phyloP scores from a whole-genome alignment of 2,329 filamentous ascomycete genomes.

The Calonectria ilicicola region DNA sequence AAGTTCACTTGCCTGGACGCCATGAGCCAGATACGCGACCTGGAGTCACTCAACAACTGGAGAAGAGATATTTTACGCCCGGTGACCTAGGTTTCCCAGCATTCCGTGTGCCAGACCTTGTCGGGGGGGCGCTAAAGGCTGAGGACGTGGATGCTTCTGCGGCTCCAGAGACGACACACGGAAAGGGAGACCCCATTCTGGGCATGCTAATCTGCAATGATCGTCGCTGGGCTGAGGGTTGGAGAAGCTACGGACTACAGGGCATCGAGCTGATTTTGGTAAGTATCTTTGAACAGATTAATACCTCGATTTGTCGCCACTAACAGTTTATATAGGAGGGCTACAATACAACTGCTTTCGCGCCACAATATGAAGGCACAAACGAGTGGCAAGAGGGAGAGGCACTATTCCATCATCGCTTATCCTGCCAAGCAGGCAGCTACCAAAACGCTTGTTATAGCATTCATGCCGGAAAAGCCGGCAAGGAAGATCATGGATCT shows the following conservation, averaged over 20 bases:
- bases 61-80: constrained; percentile 66
- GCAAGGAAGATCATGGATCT: constrained; percentile 55
- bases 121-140: constrained; percentile 45
- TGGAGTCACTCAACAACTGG: constrained; percentile 63
- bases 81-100: constrained; percentile 65
- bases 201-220: constrained; percentile 69
- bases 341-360: constrained; percentile 64
- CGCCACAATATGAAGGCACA: constrained; percentile 54
- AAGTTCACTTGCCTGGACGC: constrained; percentile 66
- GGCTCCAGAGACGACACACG: background rate
- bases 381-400: constrained; percentile 56
- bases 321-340: constrained; percentile 43
- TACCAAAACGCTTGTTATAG: constrained; percentile 66
- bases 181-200: constrained; percentile 62
- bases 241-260: constrained; percentile 61
- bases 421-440: constrained; percentile 64
- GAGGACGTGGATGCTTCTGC: constrained; percentile 39
- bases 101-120: constrained; percentile 61
- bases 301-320: background rate
- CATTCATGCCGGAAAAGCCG: constrained; percentile 61
- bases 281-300: background rate
- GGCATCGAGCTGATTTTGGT: constrained; percentile 48
- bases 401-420: constrained; percentile 63
- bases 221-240: constrained; percentile 64
- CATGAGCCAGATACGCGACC: constrained; percentile 62